Evolutionary conservation across 768 basidiomycete species (phyloP).

Genomic region (Tricholoma bakamatsutake): DNA sequence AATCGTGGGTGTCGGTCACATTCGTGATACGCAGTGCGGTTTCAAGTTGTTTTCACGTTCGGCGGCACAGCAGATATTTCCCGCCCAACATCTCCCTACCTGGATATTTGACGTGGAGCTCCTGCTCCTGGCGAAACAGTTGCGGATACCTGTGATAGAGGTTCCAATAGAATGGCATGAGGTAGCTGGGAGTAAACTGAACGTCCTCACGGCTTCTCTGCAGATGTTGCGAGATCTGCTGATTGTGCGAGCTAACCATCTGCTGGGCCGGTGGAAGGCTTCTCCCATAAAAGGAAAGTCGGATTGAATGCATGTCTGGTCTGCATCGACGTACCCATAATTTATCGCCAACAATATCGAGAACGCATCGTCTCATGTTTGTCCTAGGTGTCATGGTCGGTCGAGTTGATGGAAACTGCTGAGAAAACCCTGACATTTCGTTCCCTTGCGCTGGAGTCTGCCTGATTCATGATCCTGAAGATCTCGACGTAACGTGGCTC

Average conservation of each 20-base stretch:
- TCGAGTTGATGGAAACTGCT: no score
- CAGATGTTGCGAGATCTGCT: constrained; percentile 89
- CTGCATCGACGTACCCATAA: not conserved
- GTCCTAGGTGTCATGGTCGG: no score
- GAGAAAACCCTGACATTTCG: no score
- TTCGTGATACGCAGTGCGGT: constrained; percentile 94
- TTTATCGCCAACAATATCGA: no score
- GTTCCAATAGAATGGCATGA: constrained; percentile 93
- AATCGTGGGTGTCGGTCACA: constrained; percentile 84
- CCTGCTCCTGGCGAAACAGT: constrained; percentile 74
- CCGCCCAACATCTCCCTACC: constrained; percentile 76
- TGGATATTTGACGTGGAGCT: constrained; percentile 99
- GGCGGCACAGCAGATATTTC: constrained; percentile 80
- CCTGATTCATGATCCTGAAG: no score
- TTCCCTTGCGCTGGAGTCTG: no score
- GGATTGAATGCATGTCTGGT: constrained; percentile 6
- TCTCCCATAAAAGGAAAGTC: constrained; percentile 13
- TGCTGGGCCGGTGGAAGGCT: constrained; percentile 70
- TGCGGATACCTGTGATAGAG: constrained; percentile 74
- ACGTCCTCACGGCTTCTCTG: constrained; percentile 76
- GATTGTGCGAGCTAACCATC: constrained; percentile 76
- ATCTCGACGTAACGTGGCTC: no score
- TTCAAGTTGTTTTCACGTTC: constrained; percentile 92
- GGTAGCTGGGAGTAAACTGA: constrained; percentile 87
- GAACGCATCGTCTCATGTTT: no score